Evolutionary conservation across 768 basidiomycete genomes (phyloP), one percentile per base, ranked within the genome.

Genomic region (Trametes elegans): DNA sequence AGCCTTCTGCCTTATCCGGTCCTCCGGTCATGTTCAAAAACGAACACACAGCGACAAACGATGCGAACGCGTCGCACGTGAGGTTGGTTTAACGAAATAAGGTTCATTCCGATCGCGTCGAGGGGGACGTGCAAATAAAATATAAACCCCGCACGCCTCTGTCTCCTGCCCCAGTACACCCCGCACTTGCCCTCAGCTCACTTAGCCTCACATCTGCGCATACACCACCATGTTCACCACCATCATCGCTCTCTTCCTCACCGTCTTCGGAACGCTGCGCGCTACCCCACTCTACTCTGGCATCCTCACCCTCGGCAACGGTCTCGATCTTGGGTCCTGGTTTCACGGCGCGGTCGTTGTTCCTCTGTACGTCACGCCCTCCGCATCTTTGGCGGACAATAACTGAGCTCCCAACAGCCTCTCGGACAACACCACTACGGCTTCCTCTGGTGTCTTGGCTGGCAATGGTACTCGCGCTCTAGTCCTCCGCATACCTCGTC

Each of bases 41-140:
- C 38, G 28, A 51, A 51, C 49, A 42, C 24, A 41, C 49, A 51
- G 21, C 21, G 21, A 42, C 49, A 51, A 34, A 52, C 50, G 32
- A 43, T 42, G 50, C 50, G 41, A 2, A 14, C 24, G 32, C 41
- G 24, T 13, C 32, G 21, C 50, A 52, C 50, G 50, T 52, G 50
- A 43, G 41, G 11, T 14, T 26, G 23, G 40, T 23, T 52, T 43
- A 31, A 52, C 50, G 36, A 36, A 44, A 43, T 31, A 43, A 19
- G 19, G 50, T 52, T 52, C 50, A 31, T 31, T 52, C 50, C 50
- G 50, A 52, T 44, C 50, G 50, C 41, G 41, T 43, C 41, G 8
- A 26, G 38, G n/a, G 16, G 16, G 27, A 16, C 36, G 9, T 19
- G 28, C n/a, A 2, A 16, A 19, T 21, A 26, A 14, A 21, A 40